Conservation (phyloP, 1,284 basidiomycete species). For the Tremellales sp. region DNA sequence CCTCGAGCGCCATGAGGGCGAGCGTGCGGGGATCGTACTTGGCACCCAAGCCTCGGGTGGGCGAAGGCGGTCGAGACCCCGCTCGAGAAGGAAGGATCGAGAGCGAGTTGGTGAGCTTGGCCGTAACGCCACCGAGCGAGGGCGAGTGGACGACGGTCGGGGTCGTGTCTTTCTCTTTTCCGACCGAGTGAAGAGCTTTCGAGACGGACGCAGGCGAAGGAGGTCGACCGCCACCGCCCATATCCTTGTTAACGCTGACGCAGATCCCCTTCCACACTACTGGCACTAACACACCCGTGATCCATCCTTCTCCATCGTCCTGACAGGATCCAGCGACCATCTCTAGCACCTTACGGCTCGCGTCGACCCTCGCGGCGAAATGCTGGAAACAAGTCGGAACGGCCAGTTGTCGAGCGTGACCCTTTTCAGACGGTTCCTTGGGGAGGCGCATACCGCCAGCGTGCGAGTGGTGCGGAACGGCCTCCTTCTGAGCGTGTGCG, state of each 20-base stretch:
- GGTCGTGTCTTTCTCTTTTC: conserved; percentile 31
- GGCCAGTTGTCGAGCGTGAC: conserved; percentile 27
- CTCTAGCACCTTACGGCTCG: conserved; percentile 42
- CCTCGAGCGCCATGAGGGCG: conserved; percentile 45
- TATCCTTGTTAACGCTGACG: conserved; percentile 35
- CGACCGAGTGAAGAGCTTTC: conserved; percentile 35
- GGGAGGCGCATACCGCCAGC: conserved; percentile 15
- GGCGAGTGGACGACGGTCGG: conserved; percentile 23
- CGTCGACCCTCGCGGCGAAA: conserved; percentile 47
- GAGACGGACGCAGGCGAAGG: conserved; percentile 41
- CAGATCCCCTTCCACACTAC: conserved; percentile 49
- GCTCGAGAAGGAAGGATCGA: conserved; percentile 37
- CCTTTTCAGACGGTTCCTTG: conserved; percentile 37
- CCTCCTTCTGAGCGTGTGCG: conserved; percentile 23
- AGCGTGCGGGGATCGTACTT: conserved; percentile 37
- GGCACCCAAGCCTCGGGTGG: conserved; percentile 24
- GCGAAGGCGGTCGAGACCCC: conserved; percentile 43
- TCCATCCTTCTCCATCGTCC: conserved; percentile 50
- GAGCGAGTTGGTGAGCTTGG: conserved; percentile 36
- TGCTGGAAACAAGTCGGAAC: conserved; percentile 44
- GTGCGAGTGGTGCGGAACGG: conserved; percentile 18
- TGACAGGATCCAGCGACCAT: conserved; percentile 41
- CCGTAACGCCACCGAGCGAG: conserved; percentile 27
- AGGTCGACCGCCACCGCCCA: conserved; percentile 18
- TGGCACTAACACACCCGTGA: conserved; percentile 46